phyloP scores from a whole-genome alignment of 176 grass and related monocot genomes.

The Hsuehochloa calcarea region DNA sequence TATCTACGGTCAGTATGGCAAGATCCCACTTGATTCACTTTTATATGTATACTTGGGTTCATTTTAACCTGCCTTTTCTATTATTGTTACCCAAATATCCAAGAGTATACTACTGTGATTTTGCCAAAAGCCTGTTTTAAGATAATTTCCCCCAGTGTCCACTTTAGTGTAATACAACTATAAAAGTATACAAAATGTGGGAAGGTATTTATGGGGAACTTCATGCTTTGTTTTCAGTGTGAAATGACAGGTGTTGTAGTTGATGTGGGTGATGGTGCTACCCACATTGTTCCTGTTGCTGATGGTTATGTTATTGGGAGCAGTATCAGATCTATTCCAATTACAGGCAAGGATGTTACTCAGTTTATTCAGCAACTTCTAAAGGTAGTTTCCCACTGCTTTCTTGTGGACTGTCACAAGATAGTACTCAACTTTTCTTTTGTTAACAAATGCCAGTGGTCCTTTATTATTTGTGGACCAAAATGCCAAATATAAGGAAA shows the following conservation, averaged over 20 bases:
- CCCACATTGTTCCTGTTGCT: slow-evolving; percentile 94
- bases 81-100: background rate
- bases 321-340: slow-evolving; percentile 93
- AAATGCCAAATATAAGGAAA: background rate
- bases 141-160: background rate
- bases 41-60: background rate
- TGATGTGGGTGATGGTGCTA: slow-evolving; percentile 95
- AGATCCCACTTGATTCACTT: background rate
- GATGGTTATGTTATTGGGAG: slow-evolving; percentile 99
- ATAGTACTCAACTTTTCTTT: background rate
- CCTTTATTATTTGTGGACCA: background rate
- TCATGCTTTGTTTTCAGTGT: slow-evolving; percentile 82
- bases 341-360: slow-evolving; percentile 96
- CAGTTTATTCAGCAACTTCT: slow-evolving; percentile 95
- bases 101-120: background rate
- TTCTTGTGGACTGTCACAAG: background rate
- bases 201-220: slow-evolving; percentile 32
- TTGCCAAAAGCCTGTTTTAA: background rate
- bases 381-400: slow-evolving; percentile 59
- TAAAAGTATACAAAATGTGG: too few species aligned
- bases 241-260: slow-evolving; percentile 99
- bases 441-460: background rate
- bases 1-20: background rate
- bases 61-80: background rate
- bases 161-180: slow-evolving; percentile 2